Base-by-base conservation (phyloP, 2,329 filamentous ascomycete species). In the Phyllosticta paracitricarpa region DNA sequence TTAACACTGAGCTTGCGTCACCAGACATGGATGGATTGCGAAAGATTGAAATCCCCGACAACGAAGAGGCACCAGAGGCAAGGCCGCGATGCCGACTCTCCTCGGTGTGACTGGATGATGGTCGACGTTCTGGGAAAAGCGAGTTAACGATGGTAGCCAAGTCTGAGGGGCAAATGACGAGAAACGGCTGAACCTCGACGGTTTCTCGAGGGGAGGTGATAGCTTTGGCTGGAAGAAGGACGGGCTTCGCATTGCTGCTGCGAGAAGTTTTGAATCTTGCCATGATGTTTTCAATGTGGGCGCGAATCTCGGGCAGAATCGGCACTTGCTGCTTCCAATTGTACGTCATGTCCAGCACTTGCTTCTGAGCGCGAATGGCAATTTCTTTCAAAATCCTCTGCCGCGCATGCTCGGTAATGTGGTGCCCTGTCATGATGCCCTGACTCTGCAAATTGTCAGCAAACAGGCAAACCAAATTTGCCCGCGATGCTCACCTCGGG, bases 381-480 rank as follows among this genome's bases (percentile, higher is more conserved):
- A 97, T 87, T 71, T 93, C 88, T 64, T 82, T 81, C 62, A 86
- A 76, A 56, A 86, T 81, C 65, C 81, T 92, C 69, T 96, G 89
- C 53, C 94, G 85, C 52, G 91, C 91, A 74, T 93, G 91, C 67
- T 95, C 90, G 57, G 89, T 92, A 68, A 97, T 91, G 76, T 96
- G 90, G 72, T 96, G 93, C 68, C 96, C 90, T 61, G 90, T 83
- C 78, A 97, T 87, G 64, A 85, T 78, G 56, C 81, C 81, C 63
- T 83, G 79, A 19, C 78, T 79, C 83, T 86, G 66, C 56, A 19
- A 6, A 22, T 58, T 54, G 70, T 77, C 65, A 77, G 76, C 65
- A 72, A 64, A 17, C 1, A 35, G 26, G n/a, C 17, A 17, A 14
- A 22, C 12, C 10, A 12, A 35, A 51, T 25, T 8, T 17, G 2